Evolutionary conservation across 805 yeast species (phyloP), one percentile per base, ranked within the genome.

Genomic region (Sugiyamaella chiloensis): DNA sequence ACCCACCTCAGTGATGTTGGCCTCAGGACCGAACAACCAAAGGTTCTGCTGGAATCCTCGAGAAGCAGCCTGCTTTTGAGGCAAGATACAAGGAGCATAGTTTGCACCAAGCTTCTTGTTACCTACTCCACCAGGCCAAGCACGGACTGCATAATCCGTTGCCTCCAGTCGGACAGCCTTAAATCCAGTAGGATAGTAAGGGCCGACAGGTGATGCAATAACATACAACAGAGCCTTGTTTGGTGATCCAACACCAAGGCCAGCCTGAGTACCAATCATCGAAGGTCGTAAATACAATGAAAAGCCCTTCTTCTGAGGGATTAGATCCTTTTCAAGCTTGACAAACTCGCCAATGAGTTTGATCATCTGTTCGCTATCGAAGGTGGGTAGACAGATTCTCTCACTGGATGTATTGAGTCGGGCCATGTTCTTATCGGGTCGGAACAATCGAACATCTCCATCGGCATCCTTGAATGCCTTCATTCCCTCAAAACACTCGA

Each of bases 91-190:
- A 53, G 98, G 97, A 39, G 97, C 99, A 65, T 91, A 91, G 75
- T 91, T 91, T 52, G 96, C 97, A 69, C 99, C 99, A 61, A 91
- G 80, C 71, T 91, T 91, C 69, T 80, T 84, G 79, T 91, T 85
- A 70, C 99, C 99, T 60, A 82, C 89, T 68, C 98, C 99, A 62
- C 96, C 96, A 64, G 98, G 98, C 98, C 98, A 91, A 24, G 99
- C 98, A 74, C 99, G 86, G 27, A 90, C 90, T 43, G 96, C 96
- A 60, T 87, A 82, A 65, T 88, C 96, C 29, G 96, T 90, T 57
- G 98, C 97, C 72, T 91, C 96, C 55, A 93, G 77, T 52, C 80
- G 76, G 46, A 93, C 96, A 35, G 98, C 96, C 71, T 90, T 89
- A 81, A 91, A 91, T 16, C 98, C 97, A 16, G 96, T 85, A 61